A percentile compares a stretch with the other conserved stretches of the same genome.
Evolutionary conservation across 2,329 filamentous ascomycete genomes (phyloP).

Genomic region (Cladosporium sp.): DNA sequence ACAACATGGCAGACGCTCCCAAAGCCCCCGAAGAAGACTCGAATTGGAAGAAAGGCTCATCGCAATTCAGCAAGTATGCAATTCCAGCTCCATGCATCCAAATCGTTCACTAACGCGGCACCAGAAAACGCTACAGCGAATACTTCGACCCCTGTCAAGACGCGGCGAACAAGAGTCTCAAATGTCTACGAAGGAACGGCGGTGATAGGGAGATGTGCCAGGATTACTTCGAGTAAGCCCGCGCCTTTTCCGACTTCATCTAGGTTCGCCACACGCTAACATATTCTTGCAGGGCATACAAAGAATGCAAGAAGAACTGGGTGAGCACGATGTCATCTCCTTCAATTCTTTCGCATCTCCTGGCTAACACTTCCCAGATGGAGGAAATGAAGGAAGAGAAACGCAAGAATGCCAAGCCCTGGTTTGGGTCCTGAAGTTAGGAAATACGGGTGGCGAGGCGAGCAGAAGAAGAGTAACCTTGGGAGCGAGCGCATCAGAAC

Average conservation of each 20-base stretch:
- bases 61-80: constrained; percentile 7
- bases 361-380: constrained; percentile 28
- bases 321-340: constrained; percentile 46
- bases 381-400: constrained; percentile 43
- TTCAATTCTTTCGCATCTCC: constrained; percentile 13
- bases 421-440: constrained; percentile 19
- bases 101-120: background rate
- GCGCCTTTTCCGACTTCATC: too few species aligned
- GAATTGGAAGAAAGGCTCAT: constrained; percentile 7
- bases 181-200: constrained; percentile 80
- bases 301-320: constrained; percentile 93
- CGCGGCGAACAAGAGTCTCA: constrained; percentile 75
- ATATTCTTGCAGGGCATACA: constrained; percentile 62
- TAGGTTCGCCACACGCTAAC: background rate
- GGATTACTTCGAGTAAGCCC: constrained; percentile 86
- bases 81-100: background rate
- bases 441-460: too few species aligned
- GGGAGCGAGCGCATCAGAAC: too few species aligned
- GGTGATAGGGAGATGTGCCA: constrained; percentile 84
- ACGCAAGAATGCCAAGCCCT: constrained; percentile 29
- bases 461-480: too few species aligned
- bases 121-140: constrained; percentile 79
- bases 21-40: background rate
- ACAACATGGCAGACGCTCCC: background rate
- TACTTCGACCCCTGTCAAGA: constrained; percentile 96